Conservation (phyloP, 805 yeast genomes). For the Wickerhamomyces mucosus region DNA sequence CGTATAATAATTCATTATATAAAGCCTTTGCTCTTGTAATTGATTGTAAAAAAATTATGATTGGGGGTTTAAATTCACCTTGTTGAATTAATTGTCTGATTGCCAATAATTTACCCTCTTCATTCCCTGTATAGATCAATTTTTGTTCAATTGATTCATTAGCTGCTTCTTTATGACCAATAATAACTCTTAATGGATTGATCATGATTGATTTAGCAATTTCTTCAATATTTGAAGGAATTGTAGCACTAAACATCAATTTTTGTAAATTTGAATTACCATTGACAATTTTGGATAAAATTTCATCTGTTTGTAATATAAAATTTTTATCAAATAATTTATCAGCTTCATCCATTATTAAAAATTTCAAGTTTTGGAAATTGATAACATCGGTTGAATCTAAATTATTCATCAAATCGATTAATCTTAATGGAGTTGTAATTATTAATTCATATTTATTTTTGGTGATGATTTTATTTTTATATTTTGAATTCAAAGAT, state of each 20-base stretch:
- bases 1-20: constrained; percentile 87
- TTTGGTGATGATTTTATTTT: constrained; percentile 46
- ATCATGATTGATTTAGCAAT: constrained; percentile 78
- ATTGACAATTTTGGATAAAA: constrained; percentile 37
- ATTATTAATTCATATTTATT: constrained; percentile 72
- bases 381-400: constrained; percentile 36
- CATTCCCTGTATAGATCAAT: constrained; percentile 81
- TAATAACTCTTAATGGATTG: constrained; percentile 66
- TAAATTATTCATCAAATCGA: constrained; percentile 55
- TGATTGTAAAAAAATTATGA: constrained; percentile 83
- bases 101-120: constrained; percentile 90
- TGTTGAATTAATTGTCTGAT: constrained; percentile 78
- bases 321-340: constrained; percentile 81
- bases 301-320: constrained; percentile 83
- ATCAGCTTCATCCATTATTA: constrained; percentile 95
- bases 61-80: constrained; percentile 88
- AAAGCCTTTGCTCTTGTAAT: constrained; percentile 91
- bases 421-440: constrained; percentile 81
- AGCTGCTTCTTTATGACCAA: constrained; percentile 94
- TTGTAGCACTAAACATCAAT: constrained; percentile 90
- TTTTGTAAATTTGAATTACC: constrained; percentile 37
- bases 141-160: constrained; percentile 74
- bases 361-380: constrained; percentile 55
- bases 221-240: constrained; percentile 88
- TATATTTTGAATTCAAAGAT: constrained; percentile 58